Percentiles rank a stretch among this genome's conserved stretches.
phyloP scores from a whole-genome alignment of 1,284 basidiomycete genomes.

The Tilletia indica region DNA sequence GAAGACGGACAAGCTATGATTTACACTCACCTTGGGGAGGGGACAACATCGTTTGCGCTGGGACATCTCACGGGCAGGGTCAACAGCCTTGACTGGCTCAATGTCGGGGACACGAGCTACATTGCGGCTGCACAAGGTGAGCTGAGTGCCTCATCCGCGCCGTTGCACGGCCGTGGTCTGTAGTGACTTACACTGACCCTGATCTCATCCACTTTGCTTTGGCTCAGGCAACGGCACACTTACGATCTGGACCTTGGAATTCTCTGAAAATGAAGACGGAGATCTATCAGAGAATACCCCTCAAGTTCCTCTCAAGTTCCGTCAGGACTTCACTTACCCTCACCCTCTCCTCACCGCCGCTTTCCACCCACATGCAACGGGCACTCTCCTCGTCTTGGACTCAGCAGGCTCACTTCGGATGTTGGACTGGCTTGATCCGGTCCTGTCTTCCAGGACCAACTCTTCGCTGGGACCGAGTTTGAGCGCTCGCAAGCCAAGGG shows the following conservation, averaged over 20 bases:
- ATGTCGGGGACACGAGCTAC: background rate
- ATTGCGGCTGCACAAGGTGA: background rate
- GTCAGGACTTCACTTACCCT: background rate
- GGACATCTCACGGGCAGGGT: background rate
- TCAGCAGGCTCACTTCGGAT: background rate
- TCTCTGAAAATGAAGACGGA: background rate
- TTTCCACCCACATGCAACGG: constrained; percentile 1
- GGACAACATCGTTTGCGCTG: background rate
- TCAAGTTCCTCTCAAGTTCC: too few species aligned
- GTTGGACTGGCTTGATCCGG: background rate
- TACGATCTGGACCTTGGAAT: background rate
- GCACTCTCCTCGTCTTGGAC: background rate
- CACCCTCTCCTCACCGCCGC: background rate
- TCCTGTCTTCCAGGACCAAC: too few species aligned
- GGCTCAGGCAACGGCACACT: background rate
- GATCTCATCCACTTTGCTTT: background rate
- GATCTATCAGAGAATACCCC: background rate
- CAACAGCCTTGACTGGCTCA: constrained; percentile 4
- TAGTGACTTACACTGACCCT: background rate
- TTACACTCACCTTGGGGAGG: background rate
- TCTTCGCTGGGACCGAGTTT: background rate
- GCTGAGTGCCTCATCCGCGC: background rate
- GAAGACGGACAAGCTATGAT: background rate
- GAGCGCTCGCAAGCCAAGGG: background rate
- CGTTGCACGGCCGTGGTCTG: too few species aligned